These are phyloP conservation scores for Yarrowia keelungensis DNA, from an alignment of 805 yeast genomes.

Conservation along the genomic window DNA sequence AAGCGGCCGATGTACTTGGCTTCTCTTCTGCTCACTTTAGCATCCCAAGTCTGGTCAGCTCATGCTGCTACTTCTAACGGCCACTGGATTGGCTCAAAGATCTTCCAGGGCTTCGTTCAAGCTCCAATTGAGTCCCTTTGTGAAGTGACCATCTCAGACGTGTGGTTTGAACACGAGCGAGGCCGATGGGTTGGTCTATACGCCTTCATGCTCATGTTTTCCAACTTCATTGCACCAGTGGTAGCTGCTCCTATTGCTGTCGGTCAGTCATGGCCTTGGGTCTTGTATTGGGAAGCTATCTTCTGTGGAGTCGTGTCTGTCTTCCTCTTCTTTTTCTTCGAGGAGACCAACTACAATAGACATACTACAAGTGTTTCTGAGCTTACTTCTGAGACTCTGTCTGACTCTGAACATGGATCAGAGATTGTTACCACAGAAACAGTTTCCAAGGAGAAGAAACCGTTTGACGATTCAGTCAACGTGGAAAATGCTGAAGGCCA, in stretches of 20 bases:
- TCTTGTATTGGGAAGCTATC: constrained; percentile 36
- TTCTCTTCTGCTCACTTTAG: constrained; percentile 52
- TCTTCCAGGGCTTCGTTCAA: constrained; percentile 61
- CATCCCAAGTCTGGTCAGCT: constrained; percentile 55
- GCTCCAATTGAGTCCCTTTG: constrained; percentile 80
- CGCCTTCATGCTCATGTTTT: constrained; percentile 62
- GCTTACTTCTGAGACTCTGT: too few relatives aligned
- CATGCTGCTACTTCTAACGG: constrained; percentile 50
- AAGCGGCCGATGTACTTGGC: constrained; percentile 56
- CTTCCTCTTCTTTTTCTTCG: constrained; percentile 26
- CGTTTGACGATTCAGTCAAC: not conserved
- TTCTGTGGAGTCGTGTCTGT: constrained; percentile 30
- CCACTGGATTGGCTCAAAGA: constrained; percentile 53
- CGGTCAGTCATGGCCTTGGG: constrained; percentile 40
- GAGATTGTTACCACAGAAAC: not conserved
- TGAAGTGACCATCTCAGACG: constrained; percentile 68
- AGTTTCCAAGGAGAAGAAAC: not conserved
- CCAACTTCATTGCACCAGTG: constrained; percentile 20
- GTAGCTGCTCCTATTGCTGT: constrained; percentile 25
- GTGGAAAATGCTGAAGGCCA: not conserved
- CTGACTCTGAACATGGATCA: not conserved
- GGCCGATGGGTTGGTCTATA: constrained; percentile 76
- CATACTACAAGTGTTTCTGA: not conserved
- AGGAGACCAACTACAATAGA: constrained; percentile 36
- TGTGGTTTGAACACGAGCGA: constrained; percentile 78